A percentile compares a stretch with the other conserved stretches of the same genome.
Conservation (phyloP, 2,329 filamentous ascomycete species). For the Aspergillus sp. region DNA sequence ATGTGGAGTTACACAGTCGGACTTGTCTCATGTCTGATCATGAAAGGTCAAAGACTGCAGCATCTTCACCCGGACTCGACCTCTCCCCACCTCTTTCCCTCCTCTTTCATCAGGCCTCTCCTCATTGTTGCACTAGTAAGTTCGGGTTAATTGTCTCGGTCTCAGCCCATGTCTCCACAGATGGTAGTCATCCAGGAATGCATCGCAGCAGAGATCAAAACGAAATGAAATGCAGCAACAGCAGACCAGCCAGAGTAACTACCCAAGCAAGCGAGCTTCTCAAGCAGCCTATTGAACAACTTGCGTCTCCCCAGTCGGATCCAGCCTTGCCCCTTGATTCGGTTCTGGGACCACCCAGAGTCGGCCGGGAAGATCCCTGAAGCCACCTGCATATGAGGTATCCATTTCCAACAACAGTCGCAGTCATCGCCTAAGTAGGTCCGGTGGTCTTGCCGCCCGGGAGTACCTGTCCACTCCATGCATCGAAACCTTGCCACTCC, state of each 20-base stretch:
- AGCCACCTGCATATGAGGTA: slow-evolving; percentile 20
- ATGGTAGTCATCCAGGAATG: not conserved
- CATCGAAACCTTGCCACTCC: slow-evolving; percentile 3
- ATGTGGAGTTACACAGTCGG: not conserved
- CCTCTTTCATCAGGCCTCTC: not conserved
- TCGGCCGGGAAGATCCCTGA: slow-evolving; percentile 17
- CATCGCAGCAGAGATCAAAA: not conserved
- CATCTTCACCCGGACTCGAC: not conserved
- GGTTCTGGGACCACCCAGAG: slow-evolving; percentile 5
- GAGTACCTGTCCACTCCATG: slow-evolving; percentile 4
- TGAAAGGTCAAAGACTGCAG: not conserved
- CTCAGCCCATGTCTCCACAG: not conserved
- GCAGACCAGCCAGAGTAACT: not conserved
- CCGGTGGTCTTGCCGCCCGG: not conserved
- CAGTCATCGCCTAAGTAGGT: not conserved
- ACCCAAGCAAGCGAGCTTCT: not conserved
- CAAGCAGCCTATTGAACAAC: not conserved
- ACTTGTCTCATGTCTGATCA: slow-evolving; percentile 6
- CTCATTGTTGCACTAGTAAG: not conserved
- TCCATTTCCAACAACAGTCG: slow-evolving; percentile 10
- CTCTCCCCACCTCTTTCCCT: not conserved
- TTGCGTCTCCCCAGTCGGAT: not conserved
- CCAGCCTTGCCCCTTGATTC: slow-evolving; percentile 9
- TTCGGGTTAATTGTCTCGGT: not conserved
- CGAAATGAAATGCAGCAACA: not conserved